Base-by-base conservation (phyloP, 2,329 filamentous ascomycete genomes). In the Onygena corvina region DNA sequence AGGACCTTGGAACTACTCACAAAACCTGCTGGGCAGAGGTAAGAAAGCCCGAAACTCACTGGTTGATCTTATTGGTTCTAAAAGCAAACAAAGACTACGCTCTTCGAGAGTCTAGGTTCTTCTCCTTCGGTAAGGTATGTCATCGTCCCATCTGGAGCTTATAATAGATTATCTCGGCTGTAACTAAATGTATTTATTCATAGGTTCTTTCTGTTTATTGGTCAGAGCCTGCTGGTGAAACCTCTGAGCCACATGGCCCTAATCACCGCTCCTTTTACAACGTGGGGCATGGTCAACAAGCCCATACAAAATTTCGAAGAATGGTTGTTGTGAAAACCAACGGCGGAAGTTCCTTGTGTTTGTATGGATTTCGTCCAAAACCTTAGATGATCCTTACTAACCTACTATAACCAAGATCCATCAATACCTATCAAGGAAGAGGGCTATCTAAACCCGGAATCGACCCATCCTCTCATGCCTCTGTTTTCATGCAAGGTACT, bases 381-480 rank as follows among this genome's bases (percentile, higher is more conserved):
- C 11, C 8, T 3, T 14, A 3, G 12, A 14, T 20, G 21, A 27
- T 14, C n/a, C n/a, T n/a, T 5, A 42, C 11, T n/a, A 42, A n/a
- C 38, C 27, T n/a, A 42, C 20, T 42, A 4, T 27, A 1, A 8
- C 8, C 11, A 40, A 71, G 69, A 11, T 60, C 64, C 0, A 65
- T 73, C 7, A 59, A 56, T 3, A 72, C 69, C 0, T 72, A 73
- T 46, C 49, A 59, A 3, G 54, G 57, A 1, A 57, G 62, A 18
- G 70, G 66, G 0, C 57, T 66, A 1, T 52, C 56, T 1, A 72
- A 71, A 47, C 46, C 12, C 1, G 65, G 65, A 0, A 61, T 71
- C 3, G 55, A 63, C 21, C 48, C 60, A 3, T 47, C 49, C 2
- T 63, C 66, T 8, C 70, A 72, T 53, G 58, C 69, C 0, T 54